Evolutionary conservation across 768 basidiomycete species (phyloP).

Genomic region (Lanmaoa pseudosensibilis): DNA sequence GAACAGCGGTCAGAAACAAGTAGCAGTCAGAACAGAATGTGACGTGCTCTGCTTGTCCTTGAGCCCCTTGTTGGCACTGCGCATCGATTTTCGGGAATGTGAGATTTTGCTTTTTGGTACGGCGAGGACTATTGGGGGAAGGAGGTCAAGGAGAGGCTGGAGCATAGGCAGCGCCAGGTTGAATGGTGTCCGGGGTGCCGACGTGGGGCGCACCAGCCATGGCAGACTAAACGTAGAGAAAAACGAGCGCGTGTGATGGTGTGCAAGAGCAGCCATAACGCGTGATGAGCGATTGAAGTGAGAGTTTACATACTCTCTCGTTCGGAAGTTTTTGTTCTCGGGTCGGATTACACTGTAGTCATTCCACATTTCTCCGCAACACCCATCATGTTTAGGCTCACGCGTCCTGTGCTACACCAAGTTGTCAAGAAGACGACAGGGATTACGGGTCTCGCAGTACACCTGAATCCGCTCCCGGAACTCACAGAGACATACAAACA

Average conservation of each 20-base stretch:
- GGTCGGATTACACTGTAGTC: not conserved
- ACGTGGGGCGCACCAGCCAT: slow-evolving; percentile 24
- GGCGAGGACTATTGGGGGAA: slow-evolving; percentile 86
- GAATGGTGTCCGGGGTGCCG: slow-evolving; percentile 30
- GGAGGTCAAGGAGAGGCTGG: slow-evolving; percentile 61
- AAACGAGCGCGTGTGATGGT: slow-evolving; percentile 34
- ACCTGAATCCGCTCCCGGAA: slow-evolving; percentile 80
- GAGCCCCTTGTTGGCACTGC: slow-evolving; percentile 89
- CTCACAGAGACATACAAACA: slow-evolving; percentile 73
- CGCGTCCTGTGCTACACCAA: slow-evolving; percentile 66
- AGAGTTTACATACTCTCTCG: not conserved
- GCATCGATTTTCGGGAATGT: slow-evolving; percentile 93
- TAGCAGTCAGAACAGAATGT: not conserved
- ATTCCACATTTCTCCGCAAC: slow-evolving; percentile 18
- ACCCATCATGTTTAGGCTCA: slow-evolving; percentile 69
- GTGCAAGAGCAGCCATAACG: slow-evolving; percentile 40
- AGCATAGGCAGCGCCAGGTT: slow-evolving; percentile 41
- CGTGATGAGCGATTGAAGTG: slow-evolving; percentile 16
- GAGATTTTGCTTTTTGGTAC: slow-evolving; percentile 94
- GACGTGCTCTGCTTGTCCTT: slow-evolving; percentile 85
- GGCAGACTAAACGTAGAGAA: slow-evolving; percentile 23
- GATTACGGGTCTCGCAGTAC: slow-evolving; percentile 79
- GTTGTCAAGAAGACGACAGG: slow-evolving; percentile 79
- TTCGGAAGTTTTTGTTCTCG: not conserved
- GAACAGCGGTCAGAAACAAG: slow-evolving; percentile 6